A percentile compares a stretch with the other conserved stretches of the same genome.
These are phyloP conservation scores for Geranomyces michiganensis DNA, from an alignment of 192 early-diverging fungal species.

Conservation along the genomic window DNA sequence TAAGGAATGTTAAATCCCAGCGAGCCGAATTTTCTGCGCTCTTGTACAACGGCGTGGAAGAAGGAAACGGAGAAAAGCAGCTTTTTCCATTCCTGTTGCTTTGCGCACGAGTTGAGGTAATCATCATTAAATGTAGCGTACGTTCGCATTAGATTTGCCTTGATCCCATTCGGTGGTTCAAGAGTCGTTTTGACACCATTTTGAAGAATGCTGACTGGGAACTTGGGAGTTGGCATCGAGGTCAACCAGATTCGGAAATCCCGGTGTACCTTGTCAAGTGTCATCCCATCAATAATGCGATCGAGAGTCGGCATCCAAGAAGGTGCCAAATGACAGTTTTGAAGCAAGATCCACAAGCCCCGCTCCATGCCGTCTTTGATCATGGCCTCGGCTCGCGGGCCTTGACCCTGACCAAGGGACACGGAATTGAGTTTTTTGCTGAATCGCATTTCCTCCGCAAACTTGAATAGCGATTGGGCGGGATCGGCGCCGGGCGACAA, in stretches of 20 bases:
- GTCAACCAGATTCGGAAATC: slow-evolving; percentile 65
- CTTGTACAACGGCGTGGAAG: slow-evolving; percentile 65
- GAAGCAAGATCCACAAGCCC: slow-evolving; percentile 62
- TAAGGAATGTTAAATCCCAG: slow-evolving; percentile 68
- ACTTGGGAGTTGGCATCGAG: slow-evolving; percentile 61
- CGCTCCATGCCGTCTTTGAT: slow-evolving; percentile 64
- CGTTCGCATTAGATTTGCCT: slow-evolving; percentile 59
- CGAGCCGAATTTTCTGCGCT: slow-evolving; percentile 60
- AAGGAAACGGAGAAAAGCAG: slow-evolving; percentile 59
- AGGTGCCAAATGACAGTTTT: slow-evolving; percentile 63
- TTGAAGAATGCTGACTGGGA: slow-evolving; percentile 63
- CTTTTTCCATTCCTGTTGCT: slow-evolving; percentile 57
- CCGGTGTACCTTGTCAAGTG: slow-evolving; percentile 58
- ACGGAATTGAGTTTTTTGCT: slow-evolving; percentile 58
- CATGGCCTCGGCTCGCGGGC: slow-evolving; percentile 58
- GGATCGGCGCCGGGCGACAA: slow-evolving; percentile 63
- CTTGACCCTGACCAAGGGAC: slow-evolving; percentile 64
- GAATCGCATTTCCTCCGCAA: slow-evolving; percentile 65
- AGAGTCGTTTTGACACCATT: slow-evolving; percentile 66
- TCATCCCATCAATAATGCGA: slow-evolving; percentile 59
- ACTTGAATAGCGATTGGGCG: slow-evolving; percentile 59
- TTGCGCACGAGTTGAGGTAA: slow-evolving; percentile 47
- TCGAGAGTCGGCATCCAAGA: slow-evolving; percentile 66
- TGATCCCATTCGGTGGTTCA: slow-evolving; percentile 65
- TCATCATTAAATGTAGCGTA: slow-evolving; percentile 66